Conservation (phyloP, 768 basidiomycete species). For the Phylloporus sp. region DNA sequence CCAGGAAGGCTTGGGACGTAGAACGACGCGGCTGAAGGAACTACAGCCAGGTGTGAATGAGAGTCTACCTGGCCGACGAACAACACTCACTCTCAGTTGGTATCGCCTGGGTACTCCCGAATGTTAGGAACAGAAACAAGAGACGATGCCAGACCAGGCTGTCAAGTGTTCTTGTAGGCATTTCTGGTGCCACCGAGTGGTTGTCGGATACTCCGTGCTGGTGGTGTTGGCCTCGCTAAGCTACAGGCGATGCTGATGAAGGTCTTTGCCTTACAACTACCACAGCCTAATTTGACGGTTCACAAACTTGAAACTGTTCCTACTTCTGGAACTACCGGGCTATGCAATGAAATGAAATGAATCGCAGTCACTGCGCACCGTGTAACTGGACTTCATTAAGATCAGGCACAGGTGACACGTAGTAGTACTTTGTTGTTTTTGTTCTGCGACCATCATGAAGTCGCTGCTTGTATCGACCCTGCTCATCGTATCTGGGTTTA, state of each 20-base stretch:
- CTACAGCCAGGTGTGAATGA: conserved; percentile 32
- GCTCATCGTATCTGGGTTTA: conserved; percentile 15
- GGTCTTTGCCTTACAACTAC: too few species aligned
- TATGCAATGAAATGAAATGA: too few species aligned
- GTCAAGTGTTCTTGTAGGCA: conserved; percentile 4
- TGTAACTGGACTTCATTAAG: too few species aligned
- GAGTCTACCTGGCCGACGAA: neutral
- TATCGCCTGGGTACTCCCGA: conserved; percentile 20
- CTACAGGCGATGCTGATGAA: neutral
- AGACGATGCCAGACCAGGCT: conserved; percentile 12
- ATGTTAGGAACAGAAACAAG: conserved; percentile 14
- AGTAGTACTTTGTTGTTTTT: too few species aligned
- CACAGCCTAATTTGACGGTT: too few species aligned
- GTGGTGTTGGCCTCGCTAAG: too few species aligned
- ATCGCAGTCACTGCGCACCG: neutral
- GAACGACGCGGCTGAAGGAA: conserved; percentile 79
- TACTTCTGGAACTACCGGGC: too few species aligned
- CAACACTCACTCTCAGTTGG: conserved; percentile 39
- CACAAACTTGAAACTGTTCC: too few species aligned
- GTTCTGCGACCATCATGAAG: conserved; percentile 43
- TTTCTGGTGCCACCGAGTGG: neutral
- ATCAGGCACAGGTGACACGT: too few species aligned
- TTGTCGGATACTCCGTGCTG: neutral
- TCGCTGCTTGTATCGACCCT: conserved; percentile 36
- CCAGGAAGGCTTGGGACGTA: conserved; percentile 76